Evolutionary conservation across 2,329 filamentous ascomycete genomes (phyloP).

Genomic region (Colletotrichum theobromicola): DNA sequence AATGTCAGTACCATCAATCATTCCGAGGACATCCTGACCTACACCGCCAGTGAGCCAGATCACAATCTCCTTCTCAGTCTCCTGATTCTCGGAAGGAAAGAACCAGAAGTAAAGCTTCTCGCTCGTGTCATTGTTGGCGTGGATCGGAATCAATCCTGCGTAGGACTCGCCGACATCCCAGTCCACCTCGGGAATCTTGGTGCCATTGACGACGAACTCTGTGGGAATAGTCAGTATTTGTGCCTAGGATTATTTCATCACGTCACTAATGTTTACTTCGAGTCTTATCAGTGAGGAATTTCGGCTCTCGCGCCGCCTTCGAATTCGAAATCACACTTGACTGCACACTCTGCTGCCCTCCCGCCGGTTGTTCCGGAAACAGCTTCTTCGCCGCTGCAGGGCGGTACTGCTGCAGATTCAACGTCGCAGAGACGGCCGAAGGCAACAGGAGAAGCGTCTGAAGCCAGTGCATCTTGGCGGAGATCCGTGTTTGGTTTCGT

Average conservation of each 20-base stretch:
- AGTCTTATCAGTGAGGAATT: constrained; percentile 21
- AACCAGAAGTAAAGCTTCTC: constrained; percentile 72
- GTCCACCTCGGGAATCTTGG: constrained; percentile 67
- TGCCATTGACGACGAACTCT: constrained; percentile 71
- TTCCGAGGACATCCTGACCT: constrained; percentile 16
- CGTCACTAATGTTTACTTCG: neutral
- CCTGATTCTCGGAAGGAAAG: constrained; percentile 60
- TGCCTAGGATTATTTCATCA: fast-evolving
- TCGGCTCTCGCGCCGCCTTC: constrained; percentile 27
- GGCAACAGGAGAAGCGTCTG: neutral
- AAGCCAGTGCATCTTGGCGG: constrained; percentile 4
- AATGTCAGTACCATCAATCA: fast-evolving
- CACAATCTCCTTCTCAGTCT: constrained; percentile 61
- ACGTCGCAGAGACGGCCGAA: constrained; percentile 1
- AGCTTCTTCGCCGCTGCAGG: neutral
- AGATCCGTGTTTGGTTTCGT: neutral
- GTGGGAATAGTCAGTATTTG: neutral
- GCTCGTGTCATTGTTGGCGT: constrained; percentile 39
- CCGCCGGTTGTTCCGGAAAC: neutral
- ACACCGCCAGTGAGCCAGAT: constrained; percentile 66
- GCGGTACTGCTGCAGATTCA: constrained; percentile 19
- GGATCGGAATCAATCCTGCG: constrained; percentile 66
- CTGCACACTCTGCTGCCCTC: neutral
- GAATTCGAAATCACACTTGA: neutral
- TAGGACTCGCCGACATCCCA: constrained; percentile 74